These are phyloP conservation scores for Nothopassalora personata DNA, from an alignment of 2,329 filamentous ascomycete genomes.

Conservation along the genomic window DNA sequence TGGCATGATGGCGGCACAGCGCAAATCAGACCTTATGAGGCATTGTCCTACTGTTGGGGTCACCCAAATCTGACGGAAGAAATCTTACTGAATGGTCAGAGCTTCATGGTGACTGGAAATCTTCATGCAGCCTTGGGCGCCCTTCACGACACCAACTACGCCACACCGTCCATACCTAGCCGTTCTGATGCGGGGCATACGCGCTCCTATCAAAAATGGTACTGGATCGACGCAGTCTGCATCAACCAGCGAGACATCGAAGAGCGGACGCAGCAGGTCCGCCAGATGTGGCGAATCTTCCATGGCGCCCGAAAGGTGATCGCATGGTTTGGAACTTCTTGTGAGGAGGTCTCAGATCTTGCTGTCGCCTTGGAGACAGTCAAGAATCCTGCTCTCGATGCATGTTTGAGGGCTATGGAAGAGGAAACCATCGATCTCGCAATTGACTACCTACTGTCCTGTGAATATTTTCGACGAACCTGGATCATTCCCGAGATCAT, in stretches of 20 bases:
- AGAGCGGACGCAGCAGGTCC: neutral
- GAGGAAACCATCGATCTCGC: neutral
- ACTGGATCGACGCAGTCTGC: neutral
- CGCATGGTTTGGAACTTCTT: neutral
- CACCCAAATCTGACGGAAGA: neutral
- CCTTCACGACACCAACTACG: neutral
- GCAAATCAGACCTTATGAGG: neutral
- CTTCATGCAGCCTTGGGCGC: neutral
- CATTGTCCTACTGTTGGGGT: neutral
- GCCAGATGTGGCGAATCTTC: neutral
- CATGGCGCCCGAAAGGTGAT: neutral
- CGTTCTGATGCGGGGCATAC: neutral
- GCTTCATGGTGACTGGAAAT: neutral
- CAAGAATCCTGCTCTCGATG: neutral
- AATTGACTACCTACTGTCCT: neutral
- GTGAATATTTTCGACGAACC: neutral
- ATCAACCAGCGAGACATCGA: neutral
- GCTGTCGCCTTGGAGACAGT: neutral
- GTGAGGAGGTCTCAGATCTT: neutral
- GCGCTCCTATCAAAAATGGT: neutral
- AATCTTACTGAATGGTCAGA: neutral
- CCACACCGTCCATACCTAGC: too few relatives aligned
- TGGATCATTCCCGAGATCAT: neutral
- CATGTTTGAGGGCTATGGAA: too few relatives aligned
- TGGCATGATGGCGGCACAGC: neutral